Base-by-base conservation (phyloP, 352 stramenopile genomes). In the Plasmopara muralis region DNA sequence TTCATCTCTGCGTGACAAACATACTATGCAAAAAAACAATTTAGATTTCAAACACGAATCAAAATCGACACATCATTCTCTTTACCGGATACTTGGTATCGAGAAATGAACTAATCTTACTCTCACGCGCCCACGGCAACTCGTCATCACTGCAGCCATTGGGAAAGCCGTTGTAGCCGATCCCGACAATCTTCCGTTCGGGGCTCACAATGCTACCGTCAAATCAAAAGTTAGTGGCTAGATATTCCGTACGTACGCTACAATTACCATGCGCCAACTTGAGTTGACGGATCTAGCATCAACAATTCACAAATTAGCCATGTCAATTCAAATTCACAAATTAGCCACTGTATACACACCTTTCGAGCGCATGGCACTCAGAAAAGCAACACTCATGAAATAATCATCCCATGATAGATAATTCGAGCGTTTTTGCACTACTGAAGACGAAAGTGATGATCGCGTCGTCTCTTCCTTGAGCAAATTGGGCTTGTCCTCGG, bases 1-100 rank as follows among this genome's bases (percentile, higher is more conserved):
- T 99, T 99, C 76, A 99, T 97, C 76, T 99, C 97, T 15, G 97
- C 97, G 62, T 99, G 97, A 48, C 93, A 98, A 18, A 99, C 97
- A 69, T 98, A 99, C 70, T 97, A 49, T 15, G 16, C 14, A 15
- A 18, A 16, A n/a, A 53, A 38, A 44, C 15, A 49, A 50, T 16
- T 57, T 31, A 57, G 37, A 28, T 16, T 35, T 25, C 2, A 50
- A 35, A 12, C n/a, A 37, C 37, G 10, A 42, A 0, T 43, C 10
- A 33, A 2, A 28, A 48, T 37, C 45, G 45, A 43, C 5, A 9
- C 2, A 0, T 12, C 5, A 4, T 47, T 47, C 7, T 16, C 55
- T 53, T n/a, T 70, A 94, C 82, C 44, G 89, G 88, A 67, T 98
- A 97, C 60, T 98, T 98, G 10, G 95, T 98, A 59, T 98, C 89